Percentiles rank a stretch among this genome's conserved stretches.
Conservation (phyloP, 1,284 basidiomycete genomes). For the Ceratobasidium sp. region DNA sequence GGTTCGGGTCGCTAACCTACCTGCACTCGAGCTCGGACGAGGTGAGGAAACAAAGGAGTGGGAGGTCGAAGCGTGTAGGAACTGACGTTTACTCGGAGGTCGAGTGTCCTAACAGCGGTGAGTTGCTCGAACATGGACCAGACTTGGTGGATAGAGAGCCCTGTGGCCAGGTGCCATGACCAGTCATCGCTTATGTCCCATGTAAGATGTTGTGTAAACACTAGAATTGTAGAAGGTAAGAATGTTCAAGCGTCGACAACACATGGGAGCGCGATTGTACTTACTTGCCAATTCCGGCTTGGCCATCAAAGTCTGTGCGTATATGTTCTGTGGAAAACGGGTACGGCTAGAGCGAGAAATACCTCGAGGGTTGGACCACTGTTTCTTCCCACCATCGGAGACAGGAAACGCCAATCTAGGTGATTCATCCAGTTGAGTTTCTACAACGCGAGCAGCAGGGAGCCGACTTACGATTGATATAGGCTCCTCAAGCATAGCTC, state of each 20-base stretch:
- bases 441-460: not conserved
- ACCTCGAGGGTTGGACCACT: not conserved
- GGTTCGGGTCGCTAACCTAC: not conserved
- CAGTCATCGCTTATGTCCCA: slow-evolving; percentile 20
- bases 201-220: not conserved
- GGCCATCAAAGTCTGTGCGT: not conserved
- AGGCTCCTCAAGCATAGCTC: slow-evolving; percentile 23
- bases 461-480: slow-evolving; percentile 15
- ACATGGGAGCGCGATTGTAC: not conserved
- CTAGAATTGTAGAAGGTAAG: not conserved
- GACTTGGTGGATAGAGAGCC: slow-evolving; percentile 9
- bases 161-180: slow-evolving; percentile 3
- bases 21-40: slow-evolving; percentile 8
- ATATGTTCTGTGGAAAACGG: slow-evolving; percentile 3
- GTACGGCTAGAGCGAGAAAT: not conserved
- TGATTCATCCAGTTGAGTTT: not conserved
- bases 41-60: slow-evolving; percentile 12
- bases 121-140: slow-evolving; percentile 18
- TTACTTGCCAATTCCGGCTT: slow-evolving; percentile 18
- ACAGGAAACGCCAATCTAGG: not conserved
- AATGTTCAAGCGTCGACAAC: not conserved
- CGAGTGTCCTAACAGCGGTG: slow-evolving; percentile 2
- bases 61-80: not conserved
- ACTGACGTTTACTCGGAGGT: not conserved
- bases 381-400: not conserved